These are phyloP conservation scores for Dendrobium nobile DNA, from an alignment of 106 monocot species.

Conservation along the genomic window DNA sequence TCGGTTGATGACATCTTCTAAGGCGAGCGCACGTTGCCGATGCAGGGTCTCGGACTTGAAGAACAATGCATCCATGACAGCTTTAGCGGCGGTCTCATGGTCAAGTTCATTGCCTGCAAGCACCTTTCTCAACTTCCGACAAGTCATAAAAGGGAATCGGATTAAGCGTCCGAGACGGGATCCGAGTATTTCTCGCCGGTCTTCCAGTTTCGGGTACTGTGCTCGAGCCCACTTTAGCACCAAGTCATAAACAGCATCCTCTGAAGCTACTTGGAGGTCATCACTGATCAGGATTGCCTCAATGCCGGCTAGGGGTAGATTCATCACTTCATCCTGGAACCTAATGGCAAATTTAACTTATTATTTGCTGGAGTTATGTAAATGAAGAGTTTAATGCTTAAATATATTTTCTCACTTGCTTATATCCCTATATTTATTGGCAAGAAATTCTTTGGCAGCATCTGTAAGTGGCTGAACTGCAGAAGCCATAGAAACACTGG, in stretches of 20 bases:
- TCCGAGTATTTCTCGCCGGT: slow-evolving; percentile 49
- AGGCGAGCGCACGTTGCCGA: slow-evolving; percentile 41
- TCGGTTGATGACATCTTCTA: slow-evolving; percentile 28
- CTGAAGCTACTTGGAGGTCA: slow-evolving; percentile 72
- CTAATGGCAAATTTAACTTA: slow-evolving; percentile 11
- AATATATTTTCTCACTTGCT: slow-evolving; percentile 37
- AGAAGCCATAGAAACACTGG: slow-evolving; percentile 51
- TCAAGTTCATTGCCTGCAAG: slow-evolving; percentile 49
- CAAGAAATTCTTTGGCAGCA: slow-evolving; percentile 64
- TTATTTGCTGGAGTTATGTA: not conserved
- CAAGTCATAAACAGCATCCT: slow-evolving; percentile 66
- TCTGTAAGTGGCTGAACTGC: slow-evolving; percentile 70
- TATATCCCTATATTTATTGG: slow-evolving; percentile 51
- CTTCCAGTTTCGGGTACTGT: slow-evolving; percentile 52
- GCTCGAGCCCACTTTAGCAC: slow-evolving; percentile 60
- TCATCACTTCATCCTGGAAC: slow-evolving; percentile 68
- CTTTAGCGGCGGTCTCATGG: slow-evolving; percentile 48
- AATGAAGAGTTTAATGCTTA: not conserved
- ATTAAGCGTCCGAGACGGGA: slow-evolving; percentile 44
- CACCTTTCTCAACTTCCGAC: slow-evolving; percentile 58
- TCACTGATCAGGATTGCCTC: slow-evolving; percentile 59
- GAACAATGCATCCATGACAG: slow-evolving; percentile 62
- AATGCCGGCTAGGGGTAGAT: slow-evolving; percentile 53
- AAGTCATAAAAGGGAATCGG: slow-evolving; percentile 62
- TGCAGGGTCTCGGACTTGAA: slow-evolving; percentile 67